Conservation (phyloP, 306 rosid species). For the Medicago lupulina region DNA sequence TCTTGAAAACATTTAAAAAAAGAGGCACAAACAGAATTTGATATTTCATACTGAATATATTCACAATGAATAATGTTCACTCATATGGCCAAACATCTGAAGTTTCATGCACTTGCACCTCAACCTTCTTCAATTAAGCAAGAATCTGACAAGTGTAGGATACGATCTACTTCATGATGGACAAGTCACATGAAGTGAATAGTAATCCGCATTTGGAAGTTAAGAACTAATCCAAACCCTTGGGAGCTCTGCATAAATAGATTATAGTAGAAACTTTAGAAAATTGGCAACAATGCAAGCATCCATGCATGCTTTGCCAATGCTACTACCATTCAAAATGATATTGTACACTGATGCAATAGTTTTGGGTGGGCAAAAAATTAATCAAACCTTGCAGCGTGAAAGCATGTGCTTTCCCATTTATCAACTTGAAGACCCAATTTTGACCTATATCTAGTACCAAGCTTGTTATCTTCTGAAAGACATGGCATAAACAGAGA, state of each 20-base stretch:
- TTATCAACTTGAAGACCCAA: constrained; percentile 36
- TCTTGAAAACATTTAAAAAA: constrained; percentile 13
- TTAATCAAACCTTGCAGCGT: constrained; percentile 33
- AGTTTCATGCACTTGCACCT: constrained; percentile 29
- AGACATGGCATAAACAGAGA: constrained; percentile 23
- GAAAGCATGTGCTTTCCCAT: constrained; percentile 1
- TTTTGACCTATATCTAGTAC: constrained; percentile 13
- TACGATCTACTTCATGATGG: constrained; percentile 29
- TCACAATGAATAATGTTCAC: not conserved
- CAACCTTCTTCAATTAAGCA: constrained; percentile 16
- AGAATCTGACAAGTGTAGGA: constrained; percentile 27
- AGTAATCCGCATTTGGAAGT: constrained; percentile 39
- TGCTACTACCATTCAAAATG: constrained; percentile 6
- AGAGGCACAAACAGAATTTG: not conserved
- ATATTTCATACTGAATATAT: not conserved
- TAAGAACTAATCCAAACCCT: constrained; percentile 38
- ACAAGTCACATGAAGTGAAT: constrained; percentile 25
- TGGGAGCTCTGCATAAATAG: constrained; percentile 41
- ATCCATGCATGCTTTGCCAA: constrained; percentile 5
- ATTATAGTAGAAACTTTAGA: constrained; percentile 29
- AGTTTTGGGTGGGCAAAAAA: constrained; percentile 19
- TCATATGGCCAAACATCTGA: constrained; percentile 28
- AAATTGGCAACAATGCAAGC: constrained; percentile 21
- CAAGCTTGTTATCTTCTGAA: constrained; percentile 46
- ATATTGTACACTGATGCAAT: constrained; percentile 13